These are phyloP conservation scores for Zygosaccharomyces lentus DNA, from an alignment of 805 yeast species.

Conservation along the genomic window DNA sequence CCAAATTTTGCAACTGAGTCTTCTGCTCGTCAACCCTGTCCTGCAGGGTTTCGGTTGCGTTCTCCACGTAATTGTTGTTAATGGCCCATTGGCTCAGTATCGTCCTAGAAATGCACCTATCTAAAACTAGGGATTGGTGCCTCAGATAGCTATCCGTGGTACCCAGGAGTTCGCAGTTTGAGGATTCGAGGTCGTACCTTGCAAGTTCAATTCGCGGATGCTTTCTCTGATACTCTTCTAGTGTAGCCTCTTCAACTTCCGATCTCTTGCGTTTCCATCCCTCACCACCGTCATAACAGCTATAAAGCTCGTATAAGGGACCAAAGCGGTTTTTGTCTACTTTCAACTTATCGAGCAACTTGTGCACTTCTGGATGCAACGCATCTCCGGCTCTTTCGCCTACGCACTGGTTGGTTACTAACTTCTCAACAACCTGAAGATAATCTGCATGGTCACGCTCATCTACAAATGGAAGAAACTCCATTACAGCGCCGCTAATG, in stretches of 20 bases:
- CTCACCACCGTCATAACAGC: not conserved
- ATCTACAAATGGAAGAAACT: constrained; percentile 19
- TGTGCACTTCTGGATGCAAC: constrained; percentile 19
- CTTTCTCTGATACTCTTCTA: constrained; percentile 8
- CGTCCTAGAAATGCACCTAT: constrained; percentile 34
- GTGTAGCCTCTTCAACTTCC: constrained; percentile 10
- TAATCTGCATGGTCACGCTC: not conserved
- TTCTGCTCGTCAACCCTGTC: constrained; percentile 38
- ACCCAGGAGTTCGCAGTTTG: constrained; percentile 22
- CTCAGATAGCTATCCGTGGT: constrained; percentile 29
- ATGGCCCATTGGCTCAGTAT: constrained; percentile 38
- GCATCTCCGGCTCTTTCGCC: constrained; percentile 22
- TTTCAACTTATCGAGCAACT: not conserved
- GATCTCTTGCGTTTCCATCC: constrained; percentile 5
- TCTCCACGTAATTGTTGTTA: constrained; percentile 35
- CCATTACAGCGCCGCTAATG: constrained; percentile 9
- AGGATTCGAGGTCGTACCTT: constrained; percentile 24
- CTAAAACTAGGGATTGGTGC: constrained; percentile 38
- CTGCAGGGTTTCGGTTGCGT: constrained; percentile 29
- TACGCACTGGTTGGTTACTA: constrained; percentile 21
- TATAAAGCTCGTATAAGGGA: constrained; percentile 1
- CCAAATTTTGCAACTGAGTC: constrained; percentile 41
- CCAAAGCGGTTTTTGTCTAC: not conserved
- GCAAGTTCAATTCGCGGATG: constrained; percentile 33
- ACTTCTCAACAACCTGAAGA: constrained; percentile 9